Evolutionary conservation across 805 yeast species (phyloP).

Genomic region (Candida pseudoglaebosa): DNA sequence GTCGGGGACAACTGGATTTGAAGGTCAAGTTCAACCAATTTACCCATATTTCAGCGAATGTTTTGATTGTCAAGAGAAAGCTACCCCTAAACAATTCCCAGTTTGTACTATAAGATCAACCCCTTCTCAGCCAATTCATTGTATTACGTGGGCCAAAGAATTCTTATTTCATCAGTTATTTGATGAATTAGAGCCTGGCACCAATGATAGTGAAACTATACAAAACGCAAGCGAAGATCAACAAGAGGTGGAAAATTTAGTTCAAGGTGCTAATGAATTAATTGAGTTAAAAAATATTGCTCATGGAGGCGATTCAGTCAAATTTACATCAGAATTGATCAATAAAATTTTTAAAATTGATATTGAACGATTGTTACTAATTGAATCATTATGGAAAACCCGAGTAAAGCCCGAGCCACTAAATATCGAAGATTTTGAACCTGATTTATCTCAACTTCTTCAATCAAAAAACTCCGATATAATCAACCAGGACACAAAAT

Average conservation of each 20-base stretch:
- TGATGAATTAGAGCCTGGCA: conserved; percentile 40
- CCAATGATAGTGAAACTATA: conserved; percentile 20
- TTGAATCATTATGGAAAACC: conserved; percentile 76
- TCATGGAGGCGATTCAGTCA: conserved; percentile 7
- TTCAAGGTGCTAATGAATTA: conserved; percentile 66
- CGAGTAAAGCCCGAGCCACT: conserved; percentile 69
- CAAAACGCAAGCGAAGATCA: conserved; percentile 56
- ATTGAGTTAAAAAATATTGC: conserved; percentile 28
- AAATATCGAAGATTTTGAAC: conserved; percentile 19
- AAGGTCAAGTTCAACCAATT: conserved; percentile 93
- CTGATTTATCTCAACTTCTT: conserved; percentile 12
- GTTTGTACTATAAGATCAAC: conserved; percentile 97
- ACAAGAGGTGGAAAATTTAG: conserved; percentile 59
- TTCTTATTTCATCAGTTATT: conserved; percentile 81
- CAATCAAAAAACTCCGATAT: conserved; percentile 16
- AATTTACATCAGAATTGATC: conserved; percentile 42
- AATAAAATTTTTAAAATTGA: conserved; percentile 67
- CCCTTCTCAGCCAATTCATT: conserved; percentile 93
- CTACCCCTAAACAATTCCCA: conserved; percentile 86
- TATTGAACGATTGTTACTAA: conserved; percentile 64
- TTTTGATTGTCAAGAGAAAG: conserved; percentile 86
- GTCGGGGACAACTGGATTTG: conserved; percentile 91
- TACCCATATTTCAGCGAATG: conserved; percentile 82
- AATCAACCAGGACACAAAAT: conserved; percentile 34
- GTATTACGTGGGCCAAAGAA: conserved; percentile 96